Conservation (phyloP, 805 yeast genomes). For the Wickerhamiella alocasiicola region DNA sequence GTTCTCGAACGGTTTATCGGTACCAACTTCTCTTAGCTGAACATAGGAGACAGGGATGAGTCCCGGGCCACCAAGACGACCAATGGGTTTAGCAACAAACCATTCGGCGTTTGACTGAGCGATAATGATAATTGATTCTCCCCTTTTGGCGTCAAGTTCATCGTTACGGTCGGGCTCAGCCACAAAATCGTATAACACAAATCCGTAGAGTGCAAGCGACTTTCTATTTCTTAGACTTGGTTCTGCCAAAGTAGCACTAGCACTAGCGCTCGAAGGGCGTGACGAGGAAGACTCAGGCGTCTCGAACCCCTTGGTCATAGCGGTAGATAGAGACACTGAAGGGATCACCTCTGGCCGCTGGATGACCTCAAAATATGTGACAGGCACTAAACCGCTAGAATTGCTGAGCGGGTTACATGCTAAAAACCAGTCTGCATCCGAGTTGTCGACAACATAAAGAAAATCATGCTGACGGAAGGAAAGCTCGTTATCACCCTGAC, state of each 20-base stretch:
- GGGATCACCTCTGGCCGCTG: conserved; percentile 25
- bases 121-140: conserved; percentile 83
- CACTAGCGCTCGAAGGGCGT: neutral
- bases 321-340: conserved; percentile 24
- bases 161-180: conserved; percentile 76
- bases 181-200: conserved; percentile 70
- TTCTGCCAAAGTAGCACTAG: conserved; percentile 19
- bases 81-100: conserved; percentile 96
- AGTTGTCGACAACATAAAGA: conserved; percentile 60
- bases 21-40: conserved; percentile 64
- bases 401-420: conserved; percentile 78
- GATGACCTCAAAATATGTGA: conserved; percentile 67
- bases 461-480: conserved; percentile 74
- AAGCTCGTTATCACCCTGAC: conserved; percentile 73
- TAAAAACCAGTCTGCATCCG: conserved; percentile 62
- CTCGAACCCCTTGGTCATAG: conserved; percentile 14
- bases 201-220: conserved; percentile 51
- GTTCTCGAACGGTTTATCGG: conserved; percentile 47
- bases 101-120: conserved; percentile 96
- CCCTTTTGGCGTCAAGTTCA: conserved; percentile 71
- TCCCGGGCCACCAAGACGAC: conserved; percentile 94
- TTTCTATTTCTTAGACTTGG: conserved; percentile 19
- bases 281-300: neutral
- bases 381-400: conserved; percentile 77
- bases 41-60: conserved; percentile 86